Conservation (phyloP, 768 basidiomycete genomes). For the Scleroderma citrinum region DNA sequence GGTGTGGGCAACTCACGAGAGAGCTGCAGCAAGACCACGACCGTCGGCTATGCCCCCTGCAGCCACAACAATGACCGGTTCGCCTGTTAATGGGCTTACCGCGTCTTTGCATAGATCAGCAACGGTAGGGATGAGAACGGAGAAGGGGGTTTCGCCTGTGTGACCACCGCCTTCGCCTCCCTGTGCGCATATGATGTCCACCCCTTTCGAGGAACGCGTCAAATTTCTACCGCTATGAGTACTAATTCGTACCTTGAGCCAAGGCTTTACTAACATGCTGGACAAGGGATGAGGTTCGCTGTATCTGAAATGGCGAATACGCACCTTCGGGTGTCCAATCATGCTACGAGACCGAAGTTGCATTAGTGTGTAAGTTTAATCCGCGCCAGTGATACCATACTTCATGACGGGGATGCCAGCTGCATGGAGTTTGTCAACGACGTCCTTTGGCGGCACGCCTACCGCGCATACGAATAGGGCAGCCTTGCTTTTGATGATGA, state of each 20-base stretch:
- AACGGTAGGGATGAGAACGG: constrained; percentile 74
- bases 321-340: constrained; percentile 81
- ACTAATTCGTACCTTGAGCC: constrained; percentile 45
- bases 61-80: constrained; percentile 72
- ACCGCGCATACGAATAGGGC: constrained; percentile 80
- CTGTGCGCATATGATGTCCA: constrained; percentile 86
- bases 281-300: constrained; percentile 1
- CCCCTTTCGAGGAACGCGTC: constrained; percentile 38
- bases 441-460: constrained; percentile 79
- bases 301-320: background rate
- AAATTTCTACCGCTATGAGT: background rate
- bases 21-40: constrained; percentile 68
- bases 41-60: constrained; percentile 85
- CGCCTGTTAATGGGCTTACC: constrained; percentile 72
- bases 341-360: constrained; percentile 39
- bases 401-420: constrained; percentile 84
- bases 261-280: constrained; percentile 74
- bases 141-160: constrained; percentile 78
- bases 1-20: constrained; percentile 40
- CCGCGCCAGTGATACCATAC: constrained; percentile 34
- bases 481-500: constrained; percentile 68
- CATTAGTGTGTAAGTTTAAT: background rate
- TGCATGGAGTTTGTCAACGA: constrained; percentile 74
- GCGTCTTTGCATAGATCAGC: constrained; percentile 70
- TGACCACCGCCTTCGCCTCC: constrained; percentile 88